Base-by-base conservation (phyloP, 1,284 basidiomycete genomes). In the Sphagnurus paluster region DNA sequence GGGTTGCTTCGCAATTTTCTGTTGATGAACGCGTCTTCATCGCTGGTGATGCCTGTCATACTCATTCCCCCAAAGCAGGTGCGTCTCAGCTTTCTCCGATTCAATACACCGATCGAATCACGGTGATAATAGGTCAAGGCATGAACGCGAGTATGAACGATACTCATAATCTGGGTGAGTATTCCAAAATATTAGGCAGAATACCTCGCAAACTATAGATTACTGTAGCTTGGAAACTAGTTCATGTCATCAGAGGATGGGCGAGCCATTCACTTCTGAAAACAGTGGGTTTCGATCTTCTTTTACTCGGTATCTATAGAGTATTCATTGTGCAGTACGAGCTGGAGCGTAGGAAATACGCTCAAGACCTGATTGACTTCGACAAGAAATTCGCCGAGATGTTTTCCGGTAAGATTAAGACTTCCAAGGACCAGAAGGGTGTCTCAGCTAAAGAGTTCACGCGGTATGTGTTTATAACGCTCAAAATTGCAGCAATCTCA, bases 121-220 rank as follows among this genome's bases (percentile, higher is more conserved):
- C 29, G 10, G 29, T 23, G n/a, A 49, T 20, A 28, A 19, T n/a
- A 80, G 77, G 78, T 6, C 75, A 84, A 59, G 84, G 84, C 4
- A 87, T 87, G 86, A 88, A 88, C 51, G 83, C 83, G 1, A 87
- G 86, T 56, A 90, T 92, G 87, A 87, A 85, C 50, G 90, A 93
- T 59, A 80, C 84, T 8, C 88, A 89, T 55, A 91, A 91, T 57
- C 74, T 91, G 13, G 74, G 83, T 81, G 51, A 28, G 57, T n/a
- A n/a, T n/a, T n/a, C 54, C 33, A 1, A 11, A 19, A 5, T n/a
- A 25, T 16, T 40, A 20, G 29, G n/a, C n/a, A n/a, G n/a, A n/a
- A n/a, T n/a, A n/a, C n/a, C n/a, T n/a, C n/a, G n/a, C n/a, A n/a
- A n/a, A n/a, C n/a, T n/a, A n/a, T n/a, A n/a, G n/a, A n/a, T n/a